Evolutionary conservation across 139 green algal species (phyloP).

Genomic region (Chlorella sp.): DNA sequence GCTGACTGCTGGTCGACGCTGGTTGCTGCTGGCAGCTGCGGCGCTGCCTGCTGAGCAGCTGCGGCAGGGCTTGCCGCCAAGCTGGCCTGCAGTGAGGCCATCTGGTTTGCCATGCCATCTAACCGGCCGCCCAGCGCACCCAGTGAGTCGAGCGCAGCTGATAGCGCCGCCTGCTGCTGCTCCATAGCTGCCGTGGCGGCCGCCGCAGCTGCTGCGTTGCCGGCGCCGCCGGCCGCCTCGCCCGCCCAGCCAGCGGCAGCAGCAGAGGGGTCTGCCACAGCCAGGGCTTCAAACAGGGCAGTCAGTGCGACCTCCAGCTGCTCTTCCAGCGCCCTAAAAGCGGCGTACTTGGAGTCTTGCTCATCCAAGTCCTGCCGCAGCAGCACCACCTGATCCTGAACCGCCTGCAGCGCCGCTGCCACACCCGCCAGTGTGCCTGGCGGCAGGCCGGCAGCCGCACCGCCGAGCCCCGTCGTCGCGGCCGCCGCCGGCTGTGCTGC

Average conservation of each 20-base stretch:
- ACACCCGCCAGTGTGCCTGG: not conserved
- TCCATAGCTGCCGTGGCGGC: not conserved
- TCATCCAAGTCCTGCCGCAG: conserved; percentile 25
- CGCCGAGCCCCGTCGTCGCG: not conserved
- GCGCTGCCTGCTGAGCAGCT: not conserved
- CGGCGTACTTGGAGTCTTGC: not conserved
- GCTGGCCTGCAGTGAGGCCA: conserved; percentile 1
- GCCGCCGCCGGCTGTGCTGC: not conserved
- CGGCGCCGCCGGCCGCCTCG: no score
- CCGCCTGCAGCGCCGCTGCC: conserved; percentile 23
- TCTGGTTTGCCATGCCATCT: conserved; percentile 7
- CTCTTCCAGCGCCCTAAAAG: conserved; percentile 2
- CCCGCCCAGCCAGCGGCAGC: not conserved
- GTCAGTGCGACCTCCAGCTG: conserved; percentile 20
- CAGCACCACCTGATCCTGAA: conserved; percentile 23
- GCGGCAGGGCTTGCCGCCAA: not conserved
- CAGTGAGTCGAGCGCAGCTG: not conserved
- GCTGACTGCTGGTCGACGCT: no score
- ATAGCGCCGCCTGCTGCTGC: conserved; percentile 27
- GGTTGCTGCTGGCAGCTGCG: no score
- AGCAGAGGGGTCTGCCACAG: not conserved
- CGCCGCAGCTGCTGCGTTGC: not conserved
- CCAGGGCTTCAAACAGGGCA: not conserved
- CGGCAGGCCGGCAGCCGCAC: not conserved
- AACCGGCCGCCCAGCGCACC: not conserved